Conservation (phyloP, 148 eudicot species). For the Vaccinium macrocarpon region DNA sequence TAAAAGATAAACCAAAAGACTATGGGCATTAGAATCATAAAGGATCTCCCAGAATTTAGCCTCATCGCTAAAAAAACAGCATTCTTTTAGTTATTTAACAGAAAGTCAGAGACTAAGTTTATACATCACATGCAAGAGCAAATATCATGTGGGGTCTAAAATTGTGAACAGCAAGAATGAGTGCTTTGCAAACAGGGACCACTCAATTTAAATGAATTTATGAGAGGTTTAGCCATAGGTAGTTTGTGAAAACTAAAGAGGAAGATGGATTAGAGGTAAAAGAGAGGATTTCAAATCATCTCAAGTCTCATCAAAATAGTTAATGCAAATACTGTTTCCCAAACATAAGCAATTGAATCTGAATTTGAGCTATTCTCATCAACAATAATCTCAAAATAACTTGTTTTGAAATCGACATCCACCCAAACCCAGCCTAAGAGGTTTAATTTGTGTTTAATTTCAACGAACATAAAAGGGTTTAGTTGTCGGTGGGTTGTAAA, state of each 20-base stretch:
- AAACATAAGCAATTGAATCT: too few relatives aligned
- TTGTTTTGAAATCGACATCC: too few relatives aligned
- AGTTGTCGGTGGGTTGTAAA: not conserved
- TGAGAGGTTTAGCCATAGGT: too few relatives aligned
- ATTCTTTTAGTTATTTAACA: not conserved
- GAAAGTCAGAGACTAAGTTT: not conserved
- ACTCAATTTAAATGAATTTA: too few relatives aligned
- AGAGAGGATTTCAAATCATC: too few relatives aligned
- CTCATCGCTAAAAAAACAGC: constrained; percentile 1
- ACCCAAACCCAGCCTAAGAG: too few relatives aligned
- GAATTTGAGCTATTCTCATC: too few relatives aligned
- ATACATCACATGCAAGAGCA: not conserved
- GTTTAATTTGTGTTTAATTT: not conserved
- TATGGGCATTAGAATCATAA: not conserved
- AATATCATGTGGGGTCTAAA: not conserved
- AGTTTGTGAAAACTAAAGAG: too few relatives aligned
- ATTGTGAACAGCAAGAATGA: not conserved
- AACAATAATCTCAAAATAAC: too few relatives aligned
- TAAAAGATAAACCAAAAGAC: not conserved
- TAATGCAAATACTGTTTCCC: too few relatives aligned
- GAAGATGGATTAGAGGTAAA: too few relatives aligned
- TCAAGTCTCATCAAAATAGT: too few relatives aligned
- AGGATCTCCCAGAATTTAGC: not conserved
- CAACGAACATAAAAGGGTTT: not conserved
- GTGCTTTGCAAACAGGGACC: not conserved